phyloP scores from a whole-genome alignment of 352 stramenopile genomes.

The Phytophthora uliginosa region DNA sequence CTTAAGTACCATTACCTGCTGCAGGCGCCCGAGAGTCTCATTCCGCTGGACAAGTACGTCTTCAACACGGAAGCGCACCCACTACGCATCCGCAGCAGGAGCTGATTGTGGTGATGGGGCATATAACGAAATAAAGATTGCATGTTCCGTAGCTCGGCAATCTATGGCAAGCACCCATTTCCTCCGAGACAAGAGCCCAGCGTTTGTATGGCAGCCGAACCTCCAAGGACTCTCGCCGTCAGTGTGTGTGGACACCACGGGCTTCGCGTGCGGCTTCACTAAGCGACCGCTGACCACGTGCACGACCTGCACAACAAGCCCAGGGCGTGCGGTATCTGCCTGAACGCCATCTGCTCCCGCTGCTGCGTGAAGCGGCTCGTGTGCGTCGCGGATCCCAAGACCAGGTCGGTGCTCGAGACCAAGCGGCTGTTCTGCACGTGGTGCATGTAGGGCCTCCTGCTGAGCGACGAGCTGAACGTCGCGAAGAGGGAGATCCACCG shows the following conservation, averaged over 20 bases:
- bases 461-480: slow-evolving; percentile 22
- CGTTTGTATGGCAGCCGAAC: too few relatives aligned
- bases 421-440: slow-evolving; percentile 32
- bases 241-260: too few relatives aligned
- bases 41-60: slow-evolving; percentile 95
- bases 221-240: too few relatives aligned
- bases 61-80: slow-evolving; percentile 98
- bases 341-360: slow-evolving; percentile 33
- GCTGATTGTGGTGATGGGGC: neutral
- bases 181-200: too few relatives aligned
- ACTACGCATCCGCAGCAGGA: slow-evolving; percentile 64
- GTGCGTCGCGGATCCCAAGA: slow-evolving; percentile 7
- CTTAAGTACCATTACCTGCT: slow-evolving; percentile 99
- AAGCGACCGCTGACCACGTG: too few relatives aligned
- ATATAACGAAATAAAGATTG: slow-evolving; percentile 5
- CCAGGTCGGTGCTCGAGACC: slow-evolving; percentile 10
- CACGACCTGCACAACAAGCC: neutral
- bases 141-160: neutral
- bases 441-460: slow-evolving; percentile 17
- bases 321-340: slow-evolving; percentile 30
- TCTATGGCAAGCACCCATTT: too few relatives aligned
- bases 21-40: slow-evolving; percentile 76
- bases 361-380: slow-evolving; percentile 40
- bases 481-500: slow-evolving; percentile 28
- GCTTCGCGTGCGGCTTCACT: too few relatives aligned